Conservation (phyloP, 164 flowering plant species). For the Berberis vulgaris region DNA sequence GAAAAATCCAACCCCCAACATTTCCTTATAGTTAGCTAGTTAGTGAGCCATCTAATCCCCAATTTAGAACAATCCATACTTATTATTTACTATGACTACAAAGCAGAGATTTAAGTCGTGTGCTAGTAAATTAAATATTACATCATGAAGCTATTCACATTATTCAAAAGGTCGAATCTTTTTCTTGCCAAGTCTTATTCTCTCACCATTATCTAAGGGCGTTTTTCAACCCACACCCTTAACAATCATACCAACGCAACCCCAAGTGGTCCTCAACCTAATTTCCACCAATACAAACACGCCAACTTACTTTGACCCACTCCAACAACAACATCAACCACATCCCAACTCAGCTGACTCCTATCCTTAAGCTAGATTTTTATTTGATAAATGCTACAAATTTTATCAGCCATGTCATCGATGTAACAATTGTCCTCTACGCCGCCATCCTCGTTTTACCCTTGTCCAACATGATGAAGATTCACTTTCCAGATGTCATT, state of each 20-base stretch:
- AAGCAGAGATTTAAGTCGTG: too few species aligned
- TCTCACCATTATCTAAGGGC: too few species aligned
- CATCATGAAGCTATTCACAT: background rate
- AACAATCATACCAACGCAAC: background rate
- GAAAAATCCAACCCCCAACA: too few species aligned
- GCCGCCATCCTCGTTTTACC: background rate
- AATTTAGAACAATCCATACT: too few species aligned
- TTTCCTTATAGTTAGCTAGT: too few species aligned
- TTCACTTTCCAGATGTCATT: background rate
- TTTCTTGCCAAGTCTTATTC: background rate
- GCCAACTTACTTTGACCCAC: background rate
- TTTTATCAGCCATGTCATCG: background rate
- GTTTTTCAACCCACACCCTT: background rate
- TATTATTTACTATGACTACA: too few species aligned
- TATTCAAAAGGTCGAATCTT: background rate
- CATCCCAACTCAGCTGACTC: background rate
- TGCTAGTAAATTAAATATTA: too few species aligned
- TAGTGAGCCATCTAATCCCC: too few species aligned
- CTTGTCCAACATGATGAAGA: too few species aligned
- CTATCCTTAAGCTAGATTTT: background rate
- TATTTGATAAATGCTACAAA: background rate
- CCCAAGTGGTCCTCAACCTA: background rate
- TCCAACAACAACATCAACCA: background rate
- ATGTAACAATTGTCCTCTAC: background rate
- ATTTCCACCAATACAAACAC: background rate